These are phyloP conservation scores for Cryptococcus depauperatus DNA, from an alignment of 1,284 basidiomycete species.

Conservation along the genomic window DNA sequence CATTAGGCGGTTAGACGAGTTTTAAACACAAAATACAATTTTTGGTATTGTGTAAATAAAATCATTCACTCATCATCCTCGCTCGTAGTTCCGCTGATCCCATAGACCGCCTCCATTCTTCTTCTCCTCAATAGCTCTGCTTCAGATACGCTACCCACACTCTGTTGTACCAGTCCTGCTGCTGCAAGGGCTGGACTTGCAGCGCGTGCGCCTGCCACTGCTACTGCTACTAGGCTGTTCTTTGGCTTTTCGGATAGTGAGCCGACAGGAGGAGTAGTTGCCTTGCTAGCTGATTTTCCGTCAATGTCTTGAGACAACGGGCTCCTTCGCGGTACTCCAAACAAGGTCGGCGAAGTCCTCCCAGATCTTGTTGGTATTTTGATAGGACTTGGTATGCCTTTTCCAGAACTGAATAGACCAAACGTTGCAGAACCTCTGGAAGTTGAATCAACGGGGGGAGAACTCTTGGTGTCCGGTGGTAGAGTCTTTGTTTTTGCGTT, in stretches of 20 bases:
- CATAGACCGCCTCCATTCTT: slow-evolving; percentile 49
- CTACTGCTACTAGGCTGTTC: slow-evolving; percentile 32
- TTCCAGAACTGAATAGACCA: slow-evolving; percentile 26
- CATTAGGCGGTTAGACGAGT: too few relatives aligned
- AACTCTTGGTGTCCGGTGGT: slow-evolving; percentile 14
- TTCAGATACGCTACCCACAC: slow-evolving; percentile 58
- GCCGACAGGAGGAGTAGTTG: neutral
- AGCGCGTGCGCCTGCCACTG: slow-evolving; percentile 34
- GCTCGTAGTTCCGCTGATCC: slow-evolving; percentile 39
- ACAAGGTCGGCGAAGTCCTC: neutral
- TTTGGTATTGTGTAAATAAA: too few relatives aligned
- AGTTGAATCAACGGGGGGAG: slow-evolving; percentile 8
- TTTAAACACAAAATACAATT: too few relatives aligned
- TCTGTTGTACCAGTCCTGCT: slow-evolving; percentile 45
- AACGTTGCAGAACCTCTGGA: slow-evolving; percentile 32
- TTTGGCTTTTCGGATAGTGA: slow-evolving; percentile 14
- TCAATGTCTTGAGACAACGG: neutral
- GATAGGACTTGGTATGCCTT: neutral
- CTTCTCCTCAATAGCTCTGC: slow-evolving; percentile 69
- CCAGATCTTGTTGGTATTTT: too few relatives aligned
- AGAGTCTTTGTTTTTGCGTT: slow-evolving; percentile 23
- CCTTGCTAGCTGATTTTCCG: neutral
- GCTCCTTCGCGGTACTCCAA: neutral
- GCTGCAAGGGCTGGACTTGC: slow-evolving; percentile 34
- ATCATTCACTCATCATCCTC: too few relatives aligned